These are phyloP conservation scores for Musa troglodytarum DNA, from an alignment of 176 grass and related monocot genomes.

Conservation along the genomic window DNA sequence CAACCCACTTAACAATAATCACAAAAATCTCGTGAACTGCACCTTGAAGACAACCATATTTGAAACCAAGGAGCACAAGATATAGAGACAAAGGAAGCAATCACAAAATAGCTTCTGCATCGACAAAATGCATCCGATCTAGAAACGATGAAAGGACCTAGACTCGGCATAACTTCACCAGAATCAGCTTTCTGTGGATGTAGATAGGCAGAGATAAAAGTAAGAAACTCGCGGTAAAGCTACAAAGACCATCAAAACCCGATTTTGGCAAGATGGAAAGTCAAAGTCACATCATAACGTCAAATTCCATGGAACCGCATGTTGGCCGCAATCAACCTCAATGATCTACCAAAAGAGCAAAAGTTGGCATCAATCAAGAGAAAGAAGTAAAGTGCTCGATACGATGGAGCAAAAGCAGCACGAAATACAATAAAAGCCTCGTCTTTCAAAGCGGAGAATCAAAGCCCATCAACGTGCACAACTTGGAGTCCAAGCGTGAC, in stretches of 20 bases:
- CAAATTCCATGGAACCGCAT: background rate
- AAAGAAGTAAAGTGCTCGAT: background rate
- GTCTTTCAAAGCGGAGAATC: too few species aligned
- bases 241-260: background rate
- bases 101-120: background rate
- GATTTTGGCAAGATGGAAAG: background rate
- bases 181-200: background rate
- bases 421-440: background rate
- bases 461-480: too few species aligned
- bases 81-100: background rate
- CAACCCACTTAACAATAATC: background rate
- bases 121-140: too few species aligned
- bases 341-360: too few species aligned
- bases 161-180: background rate
- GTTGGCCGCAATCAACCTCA: too few species aligned
- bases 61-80: background rate
- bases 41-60: background rate
- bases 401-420: background rate
- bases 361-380: background rate
- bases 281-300: background rate
- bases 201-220: background rate
- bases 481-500: too few species aligned
- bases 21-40: background rate
- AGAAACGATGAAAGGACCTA: too few species aligned
- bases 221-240: background rate